Base-by-base conservation (phyloP, 345 rosid genomes). In the Lumnitzera littorea region DNA sequence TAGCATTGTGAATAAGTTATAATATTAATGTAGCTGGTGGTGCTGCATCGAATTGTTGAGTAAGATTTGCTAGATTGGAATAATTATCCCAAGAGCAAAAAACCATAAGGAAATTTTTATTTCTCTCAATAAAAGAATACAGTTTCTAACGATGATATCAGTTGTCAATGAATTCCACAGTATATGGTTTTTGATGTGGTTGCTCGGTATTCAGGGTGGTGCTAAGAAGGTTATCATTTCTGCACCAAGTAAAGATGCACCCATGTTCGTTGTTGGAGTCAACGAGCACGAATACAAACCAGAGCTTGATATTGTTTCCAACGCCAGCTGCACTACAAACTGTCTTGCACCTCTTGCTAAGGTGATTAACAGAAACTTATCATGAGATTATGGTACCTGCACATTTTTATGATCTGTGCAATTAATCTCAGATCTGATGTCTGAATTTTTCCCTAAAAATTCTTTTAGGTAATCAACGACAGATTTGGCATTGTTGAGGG, bases 251-350 rank as follows among this genome's bases (percentile, higher is more conserved):
- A 91, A 88, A 54, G 96, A 92, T 71, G 96, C 96, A 5, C 96
- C 98, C 56, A 92, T 92, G 96, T 89, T 92, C 56, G 98, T 92
- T 46, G 74, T 89, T 41, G 96, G 98, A 67, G 98, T 89, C 64
- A 92, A 87, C 47, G 91, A 92, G 81, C 76, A 87, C 50, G 94
- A 92, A 11, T 92, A 92, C 87, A 92, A 80, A 62, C 82, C 91
- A 2, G 83, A 87, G 53, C 80, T 85, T 23, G 29, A 83, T 70
- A 74, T 91, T 60, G 95, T 91, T 54, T 91, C 98, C 71, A 91
- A 91, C 70, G 96, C 96, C 55, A 91, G 98, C 57, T 91, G 98
- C 86, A 91, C 96, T 24, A 89, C 98, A 77, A 89, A 91, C 82
- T 91, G 96, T 56, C 96, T 91, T 62, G 98, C 98, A 61, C 86